phyloP scores from a whole-genome alignment of 225 moss, liverwort and hornwort species.

The Anthoceros angustus region DNA sequence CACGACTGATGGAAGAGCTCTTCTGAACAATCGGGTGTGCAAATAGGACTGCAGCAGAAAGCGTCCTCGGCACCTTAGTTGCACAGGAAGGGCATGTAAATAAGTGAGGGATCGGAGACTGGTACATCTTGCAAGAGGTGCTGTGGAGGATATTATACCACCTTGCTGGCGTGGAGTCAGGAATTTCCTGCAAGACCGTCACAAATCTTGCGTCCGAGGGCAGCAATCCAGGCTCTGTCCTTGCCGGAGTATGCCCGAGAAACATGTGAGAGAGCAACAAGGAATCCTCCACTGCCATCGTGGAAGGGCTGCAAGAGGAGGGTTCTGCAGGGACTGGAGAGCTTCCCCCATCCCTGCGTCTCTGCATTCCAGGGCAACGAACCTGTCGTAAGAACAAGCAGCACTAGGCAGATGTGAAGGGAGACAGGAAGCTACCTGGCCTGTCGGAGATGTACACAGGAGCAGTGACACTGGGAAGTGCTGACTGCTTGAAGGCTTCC shows the following conservation, averaged over 20 bases:
- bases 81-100: no score
- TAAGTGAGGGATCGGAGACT: no score
- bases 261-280: constrained; percentile 33
- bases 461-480: constrained; percentile 13
- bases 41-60: no score
- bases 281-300: constrained; percentile 18
- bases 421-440: constrained; percentile 20
- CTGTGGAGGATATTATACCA: no score
- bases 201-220: constrained; percentile 10
- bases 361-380: constrained; percentile 8
- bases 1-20: no score
- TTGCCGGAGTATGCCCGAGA: constrained; percentile 33
- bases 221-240: constrained; percentile 33
- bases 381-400: neutral
- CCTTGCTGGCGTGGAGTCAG: no score
- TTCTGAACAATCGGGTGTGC: no score
- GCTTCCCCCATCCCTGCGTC: neutral
- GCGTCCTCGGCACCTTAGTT: no score
- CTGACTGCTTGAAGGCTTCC: constrained; percentile 22
- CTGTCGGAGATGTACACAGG: constrained; percentile 23
- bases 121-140: no score
- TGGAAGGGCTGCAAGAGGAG: neutral
- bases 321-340: constrained; percentile 20
- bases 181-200: neutral
- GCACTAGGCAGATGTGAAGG: neutral